phyloP scores from a whole-genome alignment of 2,329 filamentous ascomycete species.

The Diaporthe helianthi region DNA sequence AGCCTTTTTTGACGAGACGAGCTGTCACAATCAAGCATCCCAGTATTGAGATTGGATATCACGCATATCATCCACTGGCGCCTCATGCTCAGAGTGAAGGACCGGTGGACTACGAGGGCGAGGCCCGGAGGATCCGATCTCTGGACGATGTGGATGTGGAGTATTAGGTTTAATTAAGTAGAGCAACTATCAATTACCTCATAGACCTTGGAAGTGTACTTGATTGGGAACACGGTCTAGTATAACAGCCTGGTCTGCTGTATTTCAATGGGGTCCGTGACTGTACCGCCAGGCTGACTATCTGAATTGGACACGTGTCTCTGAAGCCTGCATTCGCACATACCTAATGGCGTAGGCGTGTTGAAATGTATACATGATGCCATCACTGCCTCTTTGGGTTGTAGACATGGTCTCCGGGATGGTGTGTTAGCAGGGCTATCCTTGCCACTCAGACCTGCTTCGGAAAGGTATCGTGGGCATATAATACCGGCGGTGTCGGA shows the following conservation, averaged over 20 bases:
- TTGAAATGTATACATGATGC: not conserved
- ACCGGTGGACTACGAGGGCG: slow-evolving; percentile 2
- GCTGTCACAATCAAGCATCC: not conserved
- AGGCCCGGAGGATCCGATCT: not conserved
- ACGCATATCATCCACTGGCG: not conserved
- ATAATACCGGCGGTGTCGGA: not conserved
- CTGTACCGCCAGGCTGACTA: too few relatives aligned
- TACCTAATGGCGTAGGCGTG: too few relatives aligned
- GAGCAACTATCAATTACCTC: too few relatives aligned
- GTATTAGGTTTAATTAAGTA: too few relatives aligned
- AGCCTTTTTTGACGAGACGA: not conserved
- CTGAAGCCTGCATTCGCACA: not conserved
- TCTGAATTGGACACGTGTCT: not conserved
- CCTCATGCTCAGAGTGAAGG: not conserved
- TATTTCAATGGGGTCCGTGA: too few relatives aligned
- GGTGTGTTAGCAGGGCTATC: not conserved
- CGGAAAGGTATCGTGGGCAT: not conserved
- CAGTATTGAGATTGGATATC: not conserved
- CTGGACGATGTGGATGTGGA: not conserved
- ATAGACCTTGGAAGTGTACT: too few relatives aligned
- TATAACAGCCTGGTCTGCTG: too few relatives aligned
- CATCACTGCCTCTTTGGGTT: not conserved
- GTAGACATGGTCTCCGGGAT: not conserved
- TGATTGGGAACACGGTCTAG: too few relatives aligned
- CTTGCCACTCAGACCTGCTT: not conserved